Base-by-base conservation (phyloP, 176 grass and related monocot species). In the Luzula sylvatica region DNA sequence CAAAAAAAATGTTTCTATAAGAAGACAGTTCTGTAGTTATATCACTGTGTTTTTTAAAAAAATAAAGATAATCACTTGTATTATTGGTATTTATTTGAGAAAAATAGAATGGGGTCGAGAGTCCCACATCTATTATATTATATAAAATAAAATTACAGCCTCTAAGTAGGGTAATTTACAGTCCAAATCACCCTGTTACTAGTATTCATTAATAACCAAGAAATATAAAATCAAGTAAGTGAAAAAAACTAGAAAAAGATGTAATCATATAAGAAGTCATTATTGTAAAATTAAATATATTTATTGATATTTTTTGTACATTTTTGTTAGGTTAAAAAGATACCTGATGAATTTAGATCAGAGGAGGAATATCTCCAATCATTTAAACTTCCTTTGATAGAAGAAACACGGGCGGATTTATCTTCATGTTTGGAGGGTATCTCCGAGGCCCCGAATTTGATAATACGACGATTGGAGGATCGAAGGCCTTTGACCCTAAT, bases 361-460 rank as follows among this genome's bases (percentile, higher is more conserved):
- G 20, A 44, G 7, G 20, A 40, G 14, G 12, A 8, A 25, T 85
- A 85, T 23, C 50, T 85, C 35, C 4, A 58, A 39, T 74, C 75
- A 8, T 85, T 46, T 42, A 51, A 16, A 8, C 53, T 26, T 52
- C 75, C 81, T 16, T 58, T 79, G n/a, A 61, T 85, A 16, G 81
- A 85, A 71, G 81, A 85, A 75, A 40, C 49, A 23, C 75, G 62
- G 19, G 65, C 32, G 16, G 65, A 85, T 45, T 11, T 85, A 5
- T 75, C 49, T 20, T 74, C 70, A 0, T 53, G 55, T 18, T 62
- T 85, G 17, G 66, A 74, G 15, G 17, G 22, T 23, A 66, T 71
- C 42, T 32, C 70, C 46, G 44, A 71, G 11, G 46, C 57, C 3
- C 62, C 54, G 50, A 74, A 54, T 50, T 48, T 56, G 15, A n/a